Evolutionary conservation across 371 early-diverging fungal genomes (phyloP).

Genomic region (Mucor mucedo): DNA sequence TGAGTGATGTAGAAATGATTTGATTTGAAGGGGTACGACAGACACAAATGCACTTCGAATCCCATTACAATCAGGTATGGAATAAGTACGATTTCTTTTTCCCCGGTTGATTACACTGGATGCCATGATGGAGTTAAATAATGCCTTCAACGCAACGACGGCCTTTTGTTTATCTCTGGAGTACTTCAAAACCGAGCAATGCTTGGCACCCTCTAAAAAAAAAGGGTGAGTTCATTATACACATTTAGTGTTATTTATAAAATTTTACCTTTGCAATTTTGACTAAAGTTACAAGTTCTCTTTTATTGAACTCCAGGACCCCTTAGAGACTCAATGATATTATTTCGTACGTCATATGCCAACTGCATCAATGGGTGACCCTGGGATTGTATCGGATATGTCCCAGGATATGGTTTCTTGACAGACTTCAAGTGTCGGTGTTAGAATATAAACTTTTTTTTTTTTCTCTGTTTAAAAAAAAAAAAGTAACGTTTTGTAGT

Average conservation of each 20-base stretch:
- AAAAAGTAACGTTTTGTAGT: constrained; percentile 23
- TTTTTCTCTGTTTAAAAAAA: constrained; percentile 10
- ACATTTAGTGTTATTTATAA: constrained; percentile 20
- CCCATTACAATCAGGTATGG: constrained; percentile 24
- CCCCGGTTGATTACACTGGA: constrained; percentile 15
- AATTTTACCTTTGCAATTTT: constrained; percentile 18
- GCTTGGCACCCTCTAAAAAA: constrained; percentile 17
- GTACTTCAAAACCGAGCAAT: constrained; percentile 17
- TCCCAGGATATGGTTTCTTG: constrained; percentile 22
- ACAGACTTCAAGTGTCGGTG: constrained; percentile 22
- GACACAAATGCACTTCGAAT: constrained; percentile 23
- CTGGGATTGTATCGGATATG: constrained; percentile 22
- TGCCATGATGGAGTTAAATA: constrained; percentile 19
- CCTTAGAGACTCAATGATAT: constrained; percentile 13
- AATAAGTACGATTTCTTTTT: constrained; percentile 10
- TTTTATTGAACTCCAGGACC: constrained; percentile 24
- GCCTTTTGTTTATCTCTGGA: constrained; percentile 24
- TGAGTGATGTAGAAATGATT: constrained; percentile 13
- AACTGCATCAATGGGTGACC: constrained; percentile 20
- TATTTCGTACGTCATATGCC: constrained; percentile 14
- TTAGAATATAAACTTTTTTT: constrained; percentile 23
- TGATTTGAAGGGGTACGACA: constrained; percentile 6
- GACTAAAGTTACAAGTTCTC: constrained; percentile 14
- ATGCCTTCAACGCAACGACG: constrained; percentile 18
- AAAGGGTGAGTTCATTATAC: constrained; percentile 25